A percentile compares a stretch with the other conserved stretches of the same genome.
Conservation (phyloP, 1,139 yeast genomes). For the Zygosaccharomyces sapae region DNA sequence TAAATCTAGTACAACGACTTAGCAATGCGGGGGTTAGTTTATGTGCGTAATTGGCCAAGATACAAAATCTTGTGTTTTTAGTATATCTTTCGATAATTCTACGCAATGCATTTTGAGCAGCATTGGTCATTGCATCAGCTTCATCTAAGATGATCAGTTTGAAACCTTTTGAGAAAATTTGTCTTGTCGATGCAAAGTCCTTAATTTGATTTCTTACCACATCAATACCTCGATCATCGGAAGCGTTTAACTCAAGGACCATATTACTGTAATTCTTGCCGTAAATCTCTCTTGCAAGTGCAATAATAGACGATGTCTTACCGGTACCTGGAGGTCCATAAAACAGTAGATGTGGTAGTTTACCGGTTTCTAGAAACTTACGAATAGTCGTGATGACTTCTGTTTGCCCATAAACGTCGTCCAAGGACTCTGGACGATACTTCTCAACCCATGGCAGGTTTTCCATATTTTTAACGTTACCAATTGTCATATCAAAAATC, state of each 20-base stretch:
- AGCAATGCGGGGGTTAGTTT: constrained; percentile 91
- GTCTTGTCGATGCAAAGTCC: constrained; percentile 90
- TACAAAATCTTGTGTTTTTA: constrained; percentile 91
- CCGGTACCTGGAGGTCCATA: constrained; percentile 99
- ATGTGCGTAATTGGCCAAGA: constrained; percentile 93
- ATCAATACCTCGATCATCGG: constrained; percentile 95
- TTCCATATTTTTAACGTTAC: constrained; percentile 27
- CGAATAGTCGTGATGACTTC: constrained; percentile 80
- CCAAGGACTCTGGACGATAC: constrained; percentile 79
- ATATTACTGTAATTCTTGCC: constrained; percentile 79
- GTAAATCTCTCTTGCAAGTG: constrained; percentile 86
- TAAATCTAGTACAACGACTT: constrained; percentile 90
- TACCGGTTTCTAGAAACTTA: constrained; percentile 76
- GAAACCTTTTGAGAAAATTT: constrained; percentile 76
- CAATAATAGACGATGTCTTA: constrained; percentile 88
- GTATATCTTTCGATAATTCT: constrained; percentile 91
- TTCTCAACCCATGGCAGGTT: constrained; percentile 81
- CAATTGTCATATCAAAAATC: neutral
- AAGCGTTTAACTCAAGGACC: constrained; percentile 93
- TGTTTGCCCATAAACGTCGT: constrained; percentile 87
- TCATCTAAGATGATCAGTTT: constrained; percentile 91
- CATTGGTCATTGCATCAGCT: constrained; percentile 98
- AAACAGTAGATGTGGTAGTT: constrained; percentile 82
- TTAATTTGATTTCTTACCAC: constrained; percentile 91
- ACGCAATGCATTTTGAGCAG: constrained; percentile 92